Conservation (phyloP, 2,329 filamentous ascomycete species). For the Nemania abortiva region DNA sequence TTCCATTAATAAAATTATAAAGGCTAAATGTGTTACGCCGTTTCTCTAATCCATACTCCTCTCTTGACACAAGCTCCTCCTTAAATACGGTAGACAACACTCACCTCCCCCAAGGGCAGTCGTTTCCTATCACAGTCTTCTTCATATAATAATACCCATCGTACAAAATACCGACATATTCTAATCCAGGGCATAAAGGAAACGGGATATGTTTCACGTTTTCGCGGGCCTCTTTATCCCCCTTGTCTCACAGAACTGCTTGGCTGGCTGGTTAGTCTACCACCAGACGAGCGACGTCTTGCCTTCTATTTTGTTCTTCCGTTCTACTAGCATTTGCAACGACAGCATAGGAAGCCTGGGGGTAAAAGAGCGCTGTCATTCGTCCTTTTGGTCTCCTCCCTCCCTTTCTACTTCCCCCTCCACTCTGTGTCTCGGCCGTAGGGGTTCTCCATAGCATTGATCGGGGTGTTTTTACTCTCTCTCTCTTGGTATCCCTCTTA, state of each 20-base stretch:
- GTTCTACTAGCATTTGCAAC: not conserved
- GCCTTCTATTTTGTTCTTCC: not conserved
- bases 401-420: not conserved
- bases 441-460: conserved; percentile 3
- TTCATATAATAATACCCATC: conserved; percentile 30
- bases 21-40: not conserved
- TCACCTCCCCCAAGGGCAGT: conserved; percentile 13
- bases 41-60: not conserved
- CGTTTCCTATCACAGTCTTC: not conserved
- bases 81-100: conserved; percentile 9
- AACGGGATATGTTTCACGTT: not conserved
- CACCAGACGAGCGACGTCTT: not conserved
- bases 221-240: not conserved
- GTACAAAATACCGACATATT: conserved; percentile 23
- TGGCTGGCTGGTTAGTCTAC: not conserved
- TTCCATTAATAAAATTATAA: conserved; percentile 34
- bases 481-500: not conserved
- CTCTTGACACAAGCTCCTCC: conserved; percentile 4
- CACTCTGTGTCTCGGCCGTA: not conserved
- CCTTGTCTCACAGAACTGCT: not conserved
- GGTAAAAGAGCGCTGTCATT: not conserved
- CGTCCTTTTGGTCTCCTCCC: not conserved
- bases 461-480: conserved; percentile 1
- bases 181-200: conserved; percentile 28
- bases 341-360: not conserved